phyloP scores from a whole-genome alignment of 495 filamentous ascomycete species.

The Penicillium robsamsonii region DNA sequence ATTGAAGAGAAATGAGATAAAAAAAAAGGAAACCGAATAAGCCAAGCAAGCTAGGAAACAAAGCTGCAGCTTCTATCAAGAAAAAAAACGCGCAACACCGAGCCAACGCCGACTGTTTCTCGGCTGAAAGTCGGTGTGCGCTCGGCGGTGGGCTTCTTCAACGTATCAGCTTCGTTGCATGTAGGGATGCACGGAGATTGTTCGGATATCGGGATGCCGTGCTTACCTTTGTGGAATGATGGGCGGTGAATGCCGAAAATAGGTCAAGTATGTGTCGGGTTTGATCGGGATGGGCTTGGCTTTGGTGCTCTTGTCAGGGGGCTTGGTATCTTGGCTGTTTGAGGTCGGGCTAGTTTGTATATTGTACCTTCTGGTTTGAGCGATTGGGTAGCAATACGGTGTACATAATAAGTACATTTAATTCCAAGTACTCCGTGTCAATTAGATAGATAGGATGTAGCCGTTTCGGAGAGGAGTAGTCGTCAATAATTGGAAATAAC shows the following conservation, averaged over 20 bases:
- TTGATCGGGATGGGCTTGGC: slow-evolving; percentile 3
- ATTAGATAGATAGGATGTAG: not conserved
- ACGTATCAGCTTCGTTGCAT: not conserved
- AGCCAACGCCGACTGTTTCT: slow-evolving; percentile 7
- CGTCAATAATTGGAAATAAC: not conserved
- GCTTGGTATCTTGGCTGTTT: slow-evolving; percentile 3
- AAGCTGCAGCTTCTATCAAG: not conserved
- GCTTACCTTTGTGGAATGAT: not conserved
- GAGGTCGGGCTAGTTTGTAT: not conserved
- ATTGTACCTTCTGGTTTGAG: not conserved
- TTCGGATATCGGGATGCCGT: slow-evolving; percentile 5
- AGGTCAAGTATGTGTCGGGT: not conserved
- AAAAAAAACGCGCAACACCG: not conserved
- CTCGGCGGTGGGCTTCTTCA: slow-evolving; percentile 5
- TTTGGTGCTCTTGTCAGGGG: not conserved
- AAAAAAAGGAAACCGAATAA: not conserved
- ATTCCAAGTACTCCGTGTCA: not conserved
- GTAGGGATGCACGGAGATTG: not conserved
- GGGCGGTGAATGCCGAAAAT: not conserved
- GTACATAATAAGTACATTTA: not conserved
- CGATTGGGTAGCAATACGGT: not conserved
- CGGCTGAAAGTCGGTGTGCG: slow-evolving; percentile 9
- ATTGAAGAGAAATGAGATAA: not conserved
- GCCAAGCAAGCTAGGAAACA: not conserved
- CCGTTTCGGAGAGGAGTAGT: not conserved